Evolutionary conservation across 495 filamentous ascomycete genomes (phyloP).

Genomic region (Tuber umbilicatum): DNA sequence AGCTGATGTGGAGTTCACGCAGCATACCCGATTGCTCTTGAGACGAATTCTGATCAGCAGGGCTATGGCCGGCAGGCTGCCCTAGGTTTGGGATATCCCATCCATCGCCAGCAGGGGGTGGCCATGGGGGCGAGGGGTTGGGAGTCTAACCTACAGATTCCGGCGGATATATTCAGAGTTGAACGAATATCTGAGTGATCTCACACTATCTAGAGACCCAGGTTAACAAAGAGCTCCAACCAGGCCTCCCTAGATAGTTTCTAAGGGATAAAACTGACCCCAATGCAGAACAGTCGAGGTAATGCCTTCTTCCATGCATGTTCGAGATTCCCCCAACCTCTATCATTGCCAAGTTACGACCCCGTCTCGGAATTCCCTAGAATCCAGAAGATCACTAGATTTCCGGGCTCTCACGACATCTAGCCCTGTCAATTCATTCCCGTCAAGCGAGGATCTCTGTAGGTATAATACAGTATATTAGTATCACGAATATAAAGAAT

Average conservation of each 20-base stretch:
- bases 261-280: not conserved
- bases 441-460: not conserved
- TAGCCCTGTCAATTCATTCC: not conserved
- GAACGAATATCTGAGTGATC: not conserved
- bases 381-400: not conserved
- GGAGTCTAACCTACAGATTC: not conserved
- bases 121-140: not conserved
- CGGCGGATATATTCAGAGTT: not conserved
- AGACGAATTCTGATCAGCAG: not conserved
- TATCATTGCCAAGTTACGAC: not conserved
- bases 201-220: not conserved
- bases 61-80: not conserved
- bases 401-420: not conserved
- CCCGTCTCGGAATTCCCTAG: not conserved
- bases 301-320: not conserved
- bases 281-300: not conserved
- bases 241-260: not conserved
- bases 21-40: not conserved
- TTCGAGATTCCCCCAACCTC: not conserved
- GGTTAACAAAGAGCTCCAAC: not conserved
- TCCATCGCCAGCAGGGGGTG: not conserved
- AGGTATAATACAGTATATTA: not conserved
- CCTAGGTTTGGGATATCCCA: not conserved
- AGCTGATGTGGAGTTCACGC: not conserved
- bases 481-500: not conserved